A percentile compares a stretch with the other conserved stretches of the same genome.
Conservation (phyloP, 257 asterid genomes). For the Ilex asprella region DNA sequence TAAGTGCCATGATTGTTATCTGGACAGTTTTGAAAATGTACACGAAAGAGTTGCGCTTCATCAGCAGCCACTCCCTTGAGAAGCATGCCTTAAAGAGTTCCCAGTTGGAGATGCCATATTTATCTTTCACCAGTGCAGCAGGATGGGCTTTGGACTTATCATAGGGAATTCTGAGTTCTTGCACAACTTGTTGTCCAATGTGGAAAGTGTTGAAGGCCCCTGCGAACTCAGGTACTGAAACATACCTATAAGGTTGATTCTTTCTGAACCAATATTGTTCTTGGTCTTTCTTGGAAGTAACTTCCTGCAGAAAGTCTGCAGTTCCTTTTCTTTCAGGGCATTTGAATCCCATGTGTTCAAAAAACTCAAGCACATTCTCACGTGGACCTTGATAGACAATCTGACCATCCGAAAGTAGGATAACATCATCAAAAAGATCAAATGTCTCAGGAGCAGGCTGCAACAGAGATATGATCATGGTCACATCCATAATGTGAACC, state of each 20-base stretch:
- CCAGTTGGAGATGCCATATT: slow-evolving; percentile 61
- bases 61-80: slow-evolving; percentile 65
- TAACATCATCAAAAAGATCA: slow-evolving; percentile 67
- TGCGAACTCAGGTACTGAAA: slow-evolving; percentile 52
- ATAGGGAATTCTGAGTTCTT: slow-evolving; percentile 53
- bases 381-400: slow-evolving; percentile 81
- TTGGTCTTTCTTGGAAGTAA: slow-evolving; percentile 78
- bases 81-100: slow-evolving; percentile 70
- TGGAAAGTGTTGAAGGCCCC: slow-evolving; percentile 48
- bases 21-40: slow-evolving; percentile 75
- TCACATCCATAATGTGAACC: slow-evolving; percentile 68
- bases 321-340: slow-evolving; percentile 83
- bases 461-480: slow-evolving; percentile 74
- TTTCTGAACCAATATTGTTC: slow-evolving; percentile 60
- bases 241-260: slow-evolving; percentile 40
- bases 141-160: slow-evolving; percentile 59
- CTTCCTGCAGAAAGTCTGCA: slow-evolving; percentile 86
- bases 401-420: slow-evolving; percentile 70
- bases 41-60: slow-evolving; percentile 57
- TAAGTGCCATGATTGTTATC: slow-evolving; percentile 63
- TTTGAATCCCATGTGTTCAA: slow-evolving; percentile 57
- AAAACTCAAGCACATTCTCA: slow-evolving; percentile 59
- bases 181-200: slow-evolving; percentile 36
- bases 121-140: slow-evolving; percentile 71
- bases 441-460: slow-evolving; percentile 88